phyloP scores from a whole-genome alignment of 345 rosid genomes.

The Gossypium raimondii region DNA sequence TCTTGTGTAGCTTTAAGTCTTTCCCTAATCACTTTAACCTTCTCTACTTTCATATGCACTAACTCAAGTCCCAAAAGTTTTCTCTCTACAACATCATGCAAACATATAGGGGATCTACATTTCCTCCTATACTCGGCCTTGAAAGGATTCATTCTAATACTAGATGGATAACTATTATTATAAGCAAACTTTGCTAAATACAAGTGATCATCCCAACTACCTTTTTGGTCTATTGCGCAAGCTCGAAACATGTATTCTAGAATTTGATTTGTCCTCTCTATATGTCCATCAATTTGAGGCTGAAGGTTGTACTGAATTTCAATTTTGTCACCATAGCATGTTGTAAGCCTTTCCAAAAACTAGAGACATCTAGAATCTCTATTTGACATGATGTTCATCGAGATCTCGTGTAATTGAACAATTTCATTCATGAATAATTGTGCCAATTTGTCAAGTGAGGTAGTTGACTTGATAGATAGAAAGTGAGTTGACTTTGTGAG shows the following conservation, averaged over 20 bases:
- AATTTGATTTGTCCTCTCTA: too few species aligned
- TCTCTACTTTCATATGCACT: not conserved
- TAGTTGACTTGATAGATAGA: not conserved
- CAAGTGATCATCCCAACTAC: not conserved
- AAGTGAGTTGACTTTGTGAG: not conserved
- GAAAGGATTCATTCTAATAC: not conserved
- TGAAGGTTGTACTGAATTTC: too few species aligned
- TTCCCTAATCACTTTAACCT: too few species aligned
- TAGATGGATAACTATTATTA: not conserved
- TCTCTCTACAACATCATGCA: not conserved
- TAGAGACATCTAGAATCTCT: too few species aligned
- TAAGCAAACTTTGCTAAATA: not conserved
- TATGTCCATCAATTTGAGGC: not conserved
- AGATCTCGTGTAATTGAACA: not conserved
- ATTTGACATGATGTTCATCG: too few species aligned
- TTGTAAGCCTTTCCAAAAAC: too few species aligned
- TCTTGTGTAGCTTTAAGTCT: too few species aligned
- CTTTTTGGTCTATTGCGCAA: not conserved
- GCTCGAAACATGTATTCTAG: not conserved
- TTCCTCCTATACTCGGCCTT: not conserved
- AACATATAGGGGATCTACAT: not conserved
- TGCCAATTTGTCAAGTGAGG: not conserved
- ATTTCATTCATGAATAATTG: too few species aligned
- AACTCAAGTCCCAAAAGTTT: not conserved
- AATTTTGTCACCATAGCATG: too few species aligned